Evolutionary conservation across 106 monocot species (phyloP), one percentile per base, ranked within the genome.

Genomic region (Alisma plantagoaquatica): DNA sequence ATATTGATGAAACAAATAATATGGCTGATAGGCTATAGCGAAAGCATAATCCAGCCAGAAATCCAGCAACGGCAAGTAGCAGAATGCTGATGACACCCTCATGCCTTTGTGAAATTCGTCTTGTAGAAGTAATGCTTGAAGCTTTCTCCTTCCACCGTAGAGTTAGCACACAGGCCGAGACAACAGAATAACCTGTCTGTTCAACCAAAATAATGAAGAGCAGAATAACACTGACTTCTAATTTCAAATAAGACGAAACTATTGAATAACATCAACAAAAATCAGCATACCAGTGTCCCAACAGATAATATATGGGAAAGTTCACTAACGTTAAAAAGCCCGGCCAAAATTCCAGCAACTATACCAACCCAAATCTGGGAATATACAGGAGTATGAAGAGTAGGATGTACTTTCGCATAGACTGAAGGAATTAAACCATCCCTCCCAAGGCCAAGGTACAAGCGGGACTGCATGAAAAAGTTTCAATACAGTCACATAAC

Each of bases 141-240:
- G 58, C 14, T 25, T 73, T 67, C 45, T 84, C 94, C 49, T 78
- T 98, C 89, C 89, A 89, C 6, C 89, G 77, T 12, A 89, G 70
- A 29, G 78, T 69, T 64, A 98, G 57, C 20, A 98, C 78, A 82
- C 96, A 89, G 30, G 84, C 96, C 22, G 89, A 80, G 55, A 96
- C 96, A 74, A 96, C 96, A 49, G 96, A 96, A 75, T 96, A 96
- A 10, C 89, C 96, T 50, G 96, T 96, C 96, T 96, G 71, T 38
- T 38, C 35, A 7, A 38, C 14, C 14, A 38, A 38, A 38, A 14
- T 38, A 14, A 38, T 38, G 35, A 14, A 38, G 35, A 7, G 35
- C 35, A 38, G 14, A 38, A 38, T n/a, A n/a, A n/a, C n/a, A n/a
- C n/a, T n/a, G n/a, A n/a, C n/a, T n/a, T n/a, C n/a, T n/a, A n/a